phyloP scores from a whole-genome alignment of 257 asterid genomes.

The Nicotiana tabacum region DNA sequence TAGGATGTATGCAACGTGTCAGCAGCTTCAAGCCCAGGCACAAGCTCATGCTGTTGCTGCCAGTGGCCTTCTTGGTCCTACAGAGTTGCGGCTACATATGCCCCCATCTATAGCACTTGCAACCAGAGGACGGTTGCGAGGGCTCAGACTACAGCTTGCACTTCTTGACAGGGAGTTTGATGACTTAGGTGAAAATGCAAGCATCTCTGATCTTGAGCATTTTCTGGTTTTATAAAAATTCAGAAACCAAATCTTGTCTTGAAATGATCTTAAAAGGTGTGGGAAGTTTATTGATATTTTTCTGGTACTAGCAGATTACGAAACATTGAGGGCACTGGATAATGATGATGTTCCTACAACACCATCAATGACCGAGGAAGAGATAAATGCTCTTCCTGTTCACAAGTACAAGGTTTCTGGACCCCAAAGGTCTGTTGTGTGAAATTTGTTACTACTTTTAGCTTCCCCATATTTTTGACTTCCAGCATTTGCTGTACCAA shows the following conservation, averaged over 20 bases:
- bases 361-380: constrained; percentile 89
- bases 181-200: constrained; percentile 59
- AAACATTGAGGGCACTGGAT: constrained; percentile 87
- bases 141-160: constrained; percentile 98
- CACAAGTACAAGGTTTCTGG: constrained; percentile 83
- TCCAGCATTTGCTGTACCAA: not conserved
- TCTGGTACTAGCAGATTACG: constrained; percentile 62
- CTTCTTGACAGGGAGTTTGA: constrained; percentile 97
- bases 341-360: constrained; percentile 81
- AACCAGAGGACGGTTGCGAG: constrained; percentile 92
- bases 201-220: constrained; percentile 6
- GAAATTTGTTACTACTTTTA: not conserved
- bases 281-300: not conserved
- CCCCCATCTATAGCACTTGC: constrained; percentile 97
- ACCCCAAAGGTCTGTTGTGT: constrained; percentile 55
- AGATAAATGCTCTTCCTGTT: constrained; percentile 94
- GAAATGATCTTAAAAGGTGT: not conserved
- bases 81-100: constrained; percentile 95
- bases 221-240: not conserved
- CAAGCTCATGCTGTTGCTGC: constrained; percentile 98
- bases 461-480: not conserved
- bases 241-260: not conserved
- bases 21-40: constrained; percentile 99
- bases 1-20: constrained; percentile 99
- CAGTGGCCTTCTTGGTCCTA: constrained; percentile 91